A percentile compares a stretch with the other conserved stretches of the same genome.
phyloP scores from a whole-genome alignment of 371 early-diverging fungal genomes.

The Haplosporangium sp. region DNA sequence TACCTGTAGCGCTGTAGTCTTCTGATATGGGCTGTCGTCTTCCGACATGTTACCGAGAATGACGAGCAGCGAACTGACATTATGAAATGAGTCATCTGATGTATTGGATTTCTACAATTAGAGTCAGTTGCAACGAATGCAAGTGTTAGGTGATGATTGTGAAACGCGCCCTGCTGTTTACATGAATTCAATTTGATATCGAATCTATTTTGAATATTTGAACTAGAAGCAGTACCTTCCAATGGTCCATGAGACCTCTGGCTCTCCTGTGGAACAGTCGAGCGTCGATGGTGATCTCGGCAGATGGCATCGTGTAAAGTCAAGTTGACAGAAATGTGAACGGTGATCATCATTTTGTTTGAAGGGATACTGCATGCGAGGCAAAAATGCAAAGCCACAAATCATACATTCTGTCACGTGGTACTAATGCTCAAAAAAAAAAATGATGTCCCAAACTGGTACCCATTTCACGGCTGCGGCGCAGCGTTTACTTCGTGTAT shows the following conservation, averaged over 20 bases:
- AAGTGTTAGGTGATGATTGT: neutral
- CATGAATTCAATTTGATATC: neutral
- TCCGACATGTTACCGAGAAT: constrained; percentile 69
- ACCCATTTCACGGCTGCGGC: too few species aligned
- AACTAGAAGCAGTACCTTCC: constrained; percentile 26
- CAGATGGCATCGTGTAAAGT: constrained; percentile 29
- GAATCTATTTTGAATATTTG: too few species aligned
- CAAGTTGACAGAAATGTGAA: constrained; percentile 12
- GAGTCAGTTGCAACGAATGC: neutral
- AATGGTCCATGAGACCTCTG: constrained; percentile 45
- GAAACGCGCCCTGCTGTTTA: constrained; percentile 5
- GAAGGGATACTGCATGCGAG: neutral
- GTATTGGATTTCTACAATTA: constrained; percentile 45
- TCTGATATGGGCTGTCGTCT: constrained; percentile 76
- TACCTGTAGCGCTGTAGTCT: constrained; percentile 75
- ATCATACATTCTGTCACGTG: too few species aligned
- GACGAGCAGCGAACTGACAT: constrained; percentile 70
- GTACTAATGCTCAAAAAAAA: too few species aligned
- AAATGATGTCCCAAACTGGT: too few species aligned
- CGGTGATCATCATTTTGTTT: neutral
- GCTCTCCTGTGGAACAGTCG: constrained; percentile 54
- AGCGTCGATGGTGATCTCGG: constrained; percentile 52
- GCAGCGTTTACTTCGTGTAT: too few species aligned
- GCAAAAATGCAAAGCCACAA: constrained; percentile 5
- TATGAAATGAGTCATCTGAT: constrained; percentile 63